Evolutionary conservation across 805 yeast species (phyloP).

Genomic region (Kregervanrija fluxuum): DNA sequence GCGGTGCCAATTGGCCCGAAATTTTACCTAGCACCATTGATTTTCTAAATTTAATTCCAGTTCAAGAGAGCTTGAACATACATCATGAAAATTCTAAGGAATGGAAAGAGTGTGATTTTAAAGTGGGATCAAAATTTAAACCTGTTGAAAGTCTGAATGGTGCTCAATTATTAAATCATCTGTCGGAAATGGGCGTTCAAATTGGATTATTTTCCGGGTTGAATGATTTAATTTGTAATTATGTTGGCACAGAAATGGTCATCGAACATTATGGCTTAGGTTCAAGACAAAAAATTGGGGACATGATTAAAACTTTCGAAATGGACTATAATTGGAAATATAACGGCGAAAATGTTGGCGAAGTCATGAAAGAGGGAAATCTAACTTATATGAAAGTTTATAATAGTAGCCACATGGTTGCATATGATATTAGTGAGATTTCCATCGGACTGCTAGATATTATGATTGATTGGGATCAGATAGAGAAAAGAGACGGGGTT

Average conservation of each 20-base stretch:
- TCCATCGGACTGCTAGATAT: constrained; percentile 64
- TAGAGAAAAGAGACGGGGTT: no score
- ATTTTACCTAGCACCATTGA: constrained; percentile 41
- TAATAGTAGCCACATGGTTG: constrained; percentile 91
- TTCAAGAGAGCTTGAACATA: constrained; percentile 45
- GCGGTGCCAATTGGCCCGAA: constrained; percentile 93
- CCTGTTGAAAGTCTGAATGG: constrained; percentile 51
- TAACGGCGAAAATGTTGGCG: constrained; percentile 32
- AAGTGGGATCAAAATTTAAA: constrained; percentile 45
- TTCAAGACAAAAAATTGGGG: background rate
- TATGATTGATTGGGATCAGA: no score
- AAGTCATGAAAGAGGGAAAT: constrained; percentile 48
- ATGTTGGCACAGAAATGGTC: constrained; percentile 62
- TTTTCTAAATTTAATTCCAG: constrained; percentile 41
- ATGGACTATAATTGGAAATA: constrained; percentile 36
- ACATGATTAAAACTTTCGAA: constrained; percentile 4
- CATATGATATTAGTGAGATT: constrained; percentile 66
- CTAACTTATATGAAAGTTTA: constrained; percentile 67
- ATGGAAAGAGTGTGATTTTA: constrained; percentile 77
- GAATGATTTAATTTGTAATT: constrained; percentile 83
- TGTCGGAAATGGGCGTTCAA: constrained; percentile 48
- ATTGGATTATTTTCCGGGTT: constrained; percentile 80
- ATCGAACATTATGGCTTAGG: constrained; percentile 28
- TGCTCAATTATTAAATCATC: constrained; percentile 54
- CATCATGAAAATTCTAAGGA: constrained; percentile 19